A percentile compares a stretch with the other conserved stretches of the same genome.
Conservation (phyloP, 192 early-diverging fungal genomes). For the Coemansia sp. region DNA sequence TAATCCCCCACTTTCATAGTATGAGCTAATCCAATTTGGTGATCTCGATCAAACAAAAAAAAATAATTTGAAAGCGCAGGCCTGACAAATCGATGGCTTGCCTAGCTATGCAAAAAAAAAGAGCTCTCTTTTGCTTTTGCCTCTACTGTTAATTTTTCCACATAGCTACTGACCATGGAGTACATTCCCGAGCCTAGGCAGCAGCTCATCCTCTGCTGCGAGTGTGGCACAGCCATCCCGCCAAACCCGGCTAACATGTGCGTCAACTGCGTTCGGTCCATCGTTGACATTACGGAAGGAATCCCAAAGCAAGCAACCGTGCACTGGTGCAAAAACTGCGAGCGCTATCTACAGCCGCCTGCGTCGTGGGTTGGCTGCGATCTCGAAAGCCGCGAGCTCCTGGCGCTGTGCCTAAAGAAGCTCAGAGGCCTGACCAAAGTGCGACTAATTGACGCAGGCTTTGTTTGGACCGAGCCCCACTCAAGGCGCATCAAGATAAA, state of each 20-base stretch:
- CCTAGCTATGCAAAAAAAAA: neutral
- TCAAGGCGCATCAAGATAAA: constrained; percentile 94
- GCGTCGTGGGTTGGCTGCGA: constrained; percentile 82
- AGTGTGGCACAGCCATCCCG: constrained; percentile 89
- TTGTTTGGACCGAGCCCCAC: constrained; percentile 97
- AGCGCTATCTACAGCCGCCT: constrained; percentile 96
- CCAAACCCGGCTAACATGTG: constrained; percentile 99
- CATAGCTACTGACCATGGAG: constrained; percentile 35
- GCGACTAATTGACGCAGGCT: constrained; percentile 93
- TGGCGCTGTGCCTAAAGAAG: constrained; percentile 91
- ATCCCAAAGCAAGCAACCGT: constrained; percentile 96
- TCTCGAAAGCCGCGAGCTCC: constrained; percentile 86
- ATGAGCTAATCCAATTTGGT: neutral
- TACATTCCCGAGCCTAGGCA: constrained; percentile 48
- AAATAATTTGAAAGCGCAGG: neutral
- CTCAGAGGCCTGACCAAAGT: constrained; percentile 90
- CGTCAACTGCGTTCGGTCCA: constrained; percentile 93
- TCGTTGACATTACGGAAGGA: constrained; percentile 98
- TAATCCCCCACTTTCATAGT: neutral
- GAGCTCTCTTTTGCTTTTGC: neutral
- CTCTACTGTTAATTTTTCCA: neutral
- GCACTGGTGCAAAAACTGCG: constrained; percentile 96
- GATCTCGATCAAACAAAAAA: neutral
- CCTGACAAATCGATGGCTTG: neutral
- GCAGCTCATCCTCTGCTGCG: constrained; percentile 76